A percentile compares a stretch with the other conserved stretches of the same genome.
phyloP scores from a whole-genome alignment of 176 grass and related monocot species.

The Triticum urartu region DNA sequence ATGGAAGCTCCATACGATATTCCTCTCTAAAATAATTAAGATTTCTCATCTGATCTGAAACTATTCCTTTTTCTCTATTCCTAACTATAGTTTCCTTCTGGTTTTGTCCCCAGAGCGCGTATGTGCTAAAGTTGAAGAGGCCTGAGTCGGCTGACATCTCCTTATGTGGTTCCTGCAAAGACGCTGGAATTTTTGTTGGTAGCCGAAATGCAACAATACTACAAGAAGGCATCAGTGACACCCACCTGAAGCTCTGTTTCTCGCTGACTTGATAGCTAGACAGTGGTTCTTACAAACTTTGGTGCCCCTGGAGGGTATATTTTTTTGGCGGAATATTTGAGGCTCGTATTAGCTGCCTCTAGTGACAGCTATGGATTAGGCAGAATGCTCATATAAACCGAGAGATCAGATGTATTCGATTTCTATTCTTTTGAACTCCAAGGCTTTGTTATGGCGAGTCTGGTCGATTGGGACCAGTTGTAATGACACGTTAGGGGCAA shows the following conservation, averaged over 20 bases:
- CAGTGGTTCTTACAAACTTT: constrained; percentile 35
- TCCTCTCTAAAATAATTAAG: neutral
- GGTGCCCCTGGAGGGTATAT: constrained; percentile 23
- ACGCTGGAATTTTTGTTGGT: constrained; percentile 32
- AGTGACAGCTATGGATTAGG: constrained; percentile 36
- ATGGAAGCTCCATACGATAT: neutral
- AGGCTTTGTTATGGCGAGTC: neutral
- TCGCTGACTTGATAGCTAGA: constrained; percentile 43
- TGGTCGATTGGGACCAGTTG: constrained; percentile 14
- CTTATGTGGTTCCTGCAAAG: neutral
- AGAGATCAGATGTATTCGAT: constrained; percentile 32
- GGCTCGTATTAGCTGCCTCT: constrained; percentile 24
- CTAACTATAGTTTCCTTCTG: constrained; percentile 21
- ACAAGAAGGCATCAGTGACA: constrained; percentile 21
- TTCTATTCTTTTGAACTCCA: constrained; percentile 34
- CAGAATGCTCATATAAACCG: constrained; percentile 26
- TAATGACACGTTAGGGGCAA: constrained; percentile 5
- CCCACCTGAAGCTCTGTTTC: constrained; percentile 27
- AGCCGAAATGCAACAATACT: constrained; percentile 32
- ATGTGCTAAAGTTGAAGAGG: constrained; percentile 75
- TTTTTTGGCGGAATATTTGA: constrained; percentile 15
- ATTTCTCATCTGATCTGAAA: constrained; percentile 1
- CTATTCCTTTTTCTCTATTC: neutral
- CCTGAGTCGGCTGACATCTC: constrained; percentile 24
- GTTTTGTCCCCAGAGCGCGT: constrained; percentile 50